Base-by-base conservation (phyloP, 306 rosid species). In the Sesbania bispinosa region DNA sequence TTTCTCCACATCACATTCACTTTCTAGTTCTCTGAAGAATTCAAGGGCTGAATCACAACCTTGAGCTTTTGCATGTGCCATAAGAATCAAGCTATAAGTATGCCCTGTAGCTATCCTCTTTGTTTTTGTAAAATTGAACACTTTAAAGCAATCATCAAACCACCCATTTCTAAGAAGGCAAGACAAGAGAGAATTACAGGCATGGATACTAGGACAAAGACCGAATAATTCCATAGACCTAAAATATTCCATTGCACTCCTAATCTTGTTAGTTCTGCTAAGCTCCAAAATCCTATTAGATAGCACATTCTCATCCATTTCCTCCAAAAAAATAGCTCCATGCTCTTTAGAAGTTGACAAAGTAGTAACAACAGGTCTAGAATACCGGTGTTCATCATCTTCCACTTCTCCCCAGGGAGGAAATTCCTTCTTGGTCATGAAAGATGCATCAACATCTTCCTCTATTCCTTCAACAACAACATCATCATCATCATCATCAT, bases 131-230 rank as follows among this genome's bases (percentile, higher is more conserved):
- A 84, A 79, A 64, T 81, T 76, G 42, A 88, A 88, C 46, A 90
- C 84, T 69, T 81, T 84, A 47, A 85, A 76, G 47, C 88, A 89
- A 62, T 90, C 86, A 38, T 84, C 90, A 77, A 81, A 53, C 63
- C 73, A 60, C 42, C 78, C 85, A 50, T 93, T 88, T 83, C 98
- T 90, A 74, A 84, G 10, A 48, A 93, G 97, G 67, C 94, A 77
- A 52, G 89, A 79, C 46, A 93, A 75, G 42, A 93, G 87, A 45
- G 97, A 93, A 81, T 93, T 93, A 67, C 90, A 87, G 2, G 97
- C 89, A 79, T 90, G 97, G 46, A 77, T 69, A 75, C 63, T 85
- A 4, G 97, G 97, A 80, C 78, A 74, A 77, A 87, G 94, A 69
- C 88, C 89, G 0, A 79, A 79, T 48, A 85, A 48, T 62, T 88